Evolutionary conservation across 2,329 filamentous ascomycete genomes (phyloP), one percentile per base, ranked within the genome.

Genomic region (Penicillium sp.): DNA sequence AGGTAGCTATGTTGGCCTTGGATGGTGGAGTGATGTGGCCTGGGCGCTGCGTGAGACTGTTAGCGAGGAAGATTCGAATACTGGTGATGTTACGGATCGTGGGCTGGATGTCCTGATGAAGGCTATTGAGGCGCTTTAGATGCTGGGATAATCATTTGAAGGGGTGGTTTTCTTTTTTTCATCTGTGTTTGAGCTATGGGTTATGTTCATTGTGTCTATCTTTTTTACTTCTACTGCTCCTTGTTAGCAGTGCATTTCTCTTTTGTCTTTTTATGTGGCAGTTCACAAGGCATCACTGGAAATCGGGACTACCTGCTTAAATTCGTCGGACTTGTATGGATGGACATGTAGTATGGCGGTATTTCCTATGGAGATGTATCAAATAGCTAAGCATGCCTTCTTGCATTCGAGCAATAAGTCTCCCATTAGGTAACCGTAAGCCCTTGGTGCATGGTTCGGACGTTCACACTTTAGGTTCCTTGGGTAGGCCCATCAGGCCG

Each of bases 11-110:
- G 82, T 97, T 49, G 89, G 89, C 0, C 73, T 97, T 13, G 92
- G 92, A 0, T 73, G 95, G 60, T 80, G 93, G 67, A 97, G 92
- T 65, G 92, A 97, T 75, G 79, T 97, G 36, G 85, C 87, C 4
- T 87, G 85, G 73, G 72, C 93, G 48, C 72, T 96, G 22, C 83
- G 83, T 30, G 82, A 83, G 33, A 70, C 70, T 4, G 42, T 60
- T 34, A 49, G 51, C 1, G 58, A 57, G 2, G 61, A 71, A 16
- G 68, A 66, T 34, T 61, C 55, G 5, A 60, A 61, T 13, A 62
- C 65, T 13, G 69, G 39, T 1, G 61, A 67, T 7, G 64, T 78
- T 5, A 73, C 70, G 3, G 76, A 80, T 50, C 70, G 73, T 51
- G 77, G 78, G 5, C 62, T 84, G 41, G 78, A 82, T 42, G 78